Base-by-base conservation (phyloP, 2,329 filamentous ascomycete species). In the Aspergillus piperis region DNA sequence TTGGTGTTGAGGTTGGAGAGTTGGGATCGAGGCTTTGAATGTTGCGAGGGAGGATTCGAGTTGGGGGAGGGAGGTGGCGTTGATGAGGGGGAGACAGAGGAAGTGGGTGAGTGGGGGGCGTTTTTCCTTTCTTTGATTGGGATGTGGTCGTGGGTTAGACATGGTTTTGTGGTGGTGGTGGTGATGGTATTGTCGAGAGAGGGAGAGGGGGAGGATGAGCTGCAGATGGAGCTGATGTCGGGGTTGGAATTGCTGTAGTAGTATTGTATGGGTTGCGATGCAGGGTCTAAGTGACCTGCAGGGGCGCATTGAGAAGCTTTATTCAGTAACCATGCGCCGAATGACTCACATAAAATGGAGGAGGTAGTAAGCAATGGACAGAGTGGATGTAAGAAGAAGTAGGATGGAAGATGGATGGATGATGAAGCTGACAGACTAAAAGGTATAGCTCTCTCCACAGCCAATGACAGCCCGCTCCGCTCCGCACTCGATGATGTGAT, bases 71-170 rank as follows among this genome's bases (percentile, higher is more conserved):
- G 88, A 90, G 7, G 75, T 54, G 0, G 79, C 58, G 2, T 85
- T 90, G 52, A 89, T 81, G 6, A 97, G 84, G 1, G 92, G 79
- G 6, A 81, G 67, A 60, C 78, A 80, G 8, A 81, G 73, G 60
- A 81, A 81, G 66, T 81, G 79, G 0, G 79, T 81, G 13, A 76
- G 65, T n/a, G 67, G 71, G 15, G 75, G 72, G n/a, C 62, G 65
- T 58, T 73, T 73, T 50, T 68, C 62, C 52, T 59, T 62, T 27
- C 60, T 63, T 41, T 48, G 53, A 21, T 19, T 39, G 42, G 54
- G 49, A 13, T 42, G 49, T 32, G 38, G 32, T 25, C 10, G 41
- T 58, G 13, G 54, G 13, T 51, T 38, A n/a, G 58, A 47, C 60
- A 64, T 65, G 27, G 36, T 61, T 21, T 23, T 38, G 19, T 21